Evolutionary conservation across 2,329 filamentous ascomycete species (phyloP).

Genomic region (Chaetomiaceae sp.): DNA sequence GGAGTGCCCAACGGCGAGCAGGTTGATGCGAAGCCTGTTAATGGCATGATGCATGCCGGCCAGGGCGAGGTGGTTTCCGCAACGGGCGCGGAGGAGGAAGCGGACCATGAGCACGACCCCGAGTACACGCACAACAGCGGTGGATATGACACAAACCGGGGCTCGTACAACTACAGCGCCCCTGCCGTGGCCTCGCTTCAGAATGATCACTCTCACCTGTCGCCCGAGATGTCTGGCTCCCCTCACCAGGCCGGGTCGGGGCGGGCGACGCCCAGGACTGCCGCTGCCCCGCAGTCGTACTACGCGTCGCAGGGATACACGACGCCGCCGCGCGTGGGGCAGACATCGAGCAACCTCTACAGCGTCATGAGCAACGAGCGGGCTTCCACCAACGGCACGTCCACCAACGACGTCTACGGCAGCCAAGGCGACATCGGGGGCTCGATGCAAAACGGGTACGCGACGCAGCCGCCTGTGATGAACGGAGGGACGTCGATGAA

Average conservation of each 20-base stretch:
- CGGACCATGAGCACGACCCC: constrained; percentile 68
- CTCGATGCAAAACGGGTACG: constrained; percentile 59
- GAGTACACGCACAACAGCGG: constrained; percentile 85
- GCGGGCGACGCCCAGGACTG: constrained; percentile 78
- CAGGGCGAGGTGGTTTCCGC: constrained; percentile 51
- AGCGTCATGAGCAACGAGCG: constrained; percentile 83
- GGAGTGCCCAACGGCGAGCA: constrained; percentile 56
- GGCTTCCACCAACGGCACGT: constrained; percentile 59
- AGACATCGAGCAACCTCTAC: constrained; percentile 77
- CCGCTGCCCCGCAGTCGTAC: constrained; percentile 65
- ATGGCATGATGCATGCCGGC: constrained; percentile 58
- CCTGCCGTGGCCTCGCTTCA: constrained; percentile 62
- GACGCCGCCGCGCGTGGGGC: constrained; percentile 67
- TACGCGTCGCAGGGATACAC: constrained; percentile 71
- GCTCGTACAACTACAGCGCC: constrained; percentile 73
- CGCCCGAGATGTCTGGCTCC: constrained; percentile 78
- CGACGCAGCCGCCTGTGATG: constrained; percentile 57
- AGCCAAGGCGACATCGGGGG: constrained; percentile 56
- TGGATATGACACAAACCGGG: constrained; percentile 67
- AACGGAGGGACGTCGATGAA: constrained; percentile 55
- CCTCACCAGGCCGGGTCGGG: constrained; percentile 79
- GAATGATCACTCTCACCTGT: constrained; percentile 70
- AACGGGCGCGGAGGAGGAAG: constrained; percentile 60
- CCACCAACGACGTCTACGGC: constrained; percentile 66
- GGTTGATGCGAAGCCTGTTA: constrained; percentile 58